phyloP scores from a whole-genome alignment of 75 land plant species.

The Sequoiadendron giganteum region DNA sequence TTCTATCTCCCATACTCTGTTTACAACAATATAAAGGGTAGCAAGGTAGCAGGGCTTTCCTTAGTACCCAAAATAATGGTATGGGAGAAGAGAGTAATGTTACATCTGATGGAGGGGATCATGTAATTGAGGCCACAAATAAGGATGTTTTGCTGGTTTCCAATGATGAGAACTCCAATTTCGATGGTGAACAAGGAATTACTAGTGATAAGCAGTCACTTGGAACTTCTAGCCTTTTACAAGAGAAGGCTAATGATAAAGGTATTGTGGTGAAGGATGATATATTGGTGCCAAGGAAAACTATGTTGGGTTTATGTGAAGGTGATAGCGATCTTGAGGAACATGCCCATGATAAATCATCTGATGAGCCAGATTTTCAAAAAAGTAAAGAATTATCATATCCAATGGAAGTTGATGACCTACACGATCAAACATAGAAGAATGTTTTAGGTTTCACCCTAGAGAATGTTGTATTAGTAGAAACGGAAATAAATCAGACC shows the following conservation, averaged over 20 bases:
- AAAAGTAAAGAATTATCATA: background rate
- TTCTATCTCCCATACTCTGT: too few species aligned
- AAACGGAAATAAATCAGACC: background rate
- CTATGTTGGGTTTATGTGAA: background rate
- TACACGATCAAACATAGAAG: background rate
- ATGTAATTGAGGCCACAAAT: background rate
- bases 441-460: background rate
- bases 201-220: background rate
- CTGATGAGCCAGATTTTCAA: background rate
- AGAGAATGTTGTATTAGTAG: background rate
- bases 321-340: background rate
- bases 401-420: background rate
- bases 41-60: too few species aligned
- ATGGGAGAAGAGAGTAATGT: too few species aligned
- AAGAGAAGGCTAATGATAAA: background rate
- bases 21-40: too few species aligned
- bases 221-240: background rate
- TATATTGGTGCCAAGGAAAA: background rate
- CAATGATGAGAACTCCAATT: background rate
- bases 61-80: too few species aligned
- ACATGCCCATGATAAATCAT: background rate
- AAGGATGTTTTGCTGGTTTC: background rate
- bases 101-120: background rate
- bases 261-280: background rate
- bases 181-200: background rate